Conservation (phyloP, 2,329 filamentous ascomycete species). For the Cladosporium colombiae region DNA sequence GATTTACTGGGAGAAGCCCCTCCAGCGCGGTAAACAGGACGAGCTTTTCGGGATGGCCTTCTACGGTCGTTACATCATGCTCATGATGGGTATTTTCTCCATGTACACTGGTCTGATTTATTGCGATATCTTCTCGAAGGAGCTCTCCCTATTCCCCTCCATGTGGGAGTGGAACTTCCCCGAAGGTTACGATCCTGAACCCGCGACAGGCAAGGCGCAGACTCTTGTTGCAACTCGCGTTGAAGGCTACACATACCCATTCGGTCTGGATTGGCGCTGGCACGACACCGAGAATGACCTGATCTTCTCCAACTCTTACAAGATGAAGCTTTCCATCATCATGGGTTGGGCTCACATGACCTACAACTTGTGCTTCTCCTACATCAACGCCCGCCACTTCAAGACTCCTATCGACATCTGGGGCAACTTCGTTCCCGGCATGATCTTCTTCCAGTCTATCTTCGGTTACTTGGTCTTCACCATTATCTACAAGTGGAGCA, state of each 20-base stretch:
- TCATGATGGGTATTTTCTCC: slow-evolving; percentile 97
- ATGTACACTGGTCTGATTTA: slow-evolving; percentile 97
- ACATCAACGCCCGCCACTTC: slow-evolving; percentile 92
- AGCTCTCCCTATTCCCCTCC: slow-evolving; percentile 83
- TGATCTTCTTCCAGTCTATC: slow-evolving; percentile 99
- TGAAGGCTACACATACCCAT: slow-evolving; percentile 82
- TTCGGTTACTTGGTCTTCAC: slow-evolving; percentile 94
- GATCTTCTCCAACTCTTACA: slow-evolving; percentile 96
- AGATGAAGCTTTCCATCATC: slow-evolving; percentile 99
- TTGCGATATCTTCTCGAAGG: slow-evolving; percentile 95
- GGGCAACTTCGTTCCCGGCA: slow-evolving; percentile 95
- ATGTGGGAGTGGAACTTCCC: slow-evolving; percentile 84
- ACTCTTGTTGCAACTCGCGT: slow-evolving; percentile 65
- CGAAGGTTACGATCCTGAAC: slow-evolving; percentile 48
- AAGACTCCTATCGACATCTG: slow-evolving; percentile 93
- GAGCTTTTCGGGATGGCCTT: slow-evolving; percentile 98
- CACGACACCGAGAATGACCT: slow-evolving; percentile 94
- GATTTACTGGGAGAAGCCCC: slow-evolving; percentile 93
- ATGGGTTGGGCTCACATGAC: slow-evolving; percentile 99
- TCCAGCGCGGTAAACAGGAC: slow-evolving; percentile 84
- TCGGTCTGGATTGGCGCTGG: slow-evolving; percentile 95
- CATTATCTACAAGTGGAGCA: slow-evolving; percentile 95
- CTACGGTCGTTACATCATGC: slow-evolving; percentile 96
- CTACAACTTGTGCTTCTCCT: slow-evolving; percentile 90
- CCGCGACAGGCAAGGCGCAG: slow-evolving; percentile 35